Percentiles rank a stretch among this genome's conserved stretches.
Evolutionary conservation across 2,329 filamentous ascomycete genomes (phyloP).

Genomic region (Fusarium circinatum): DNA sequence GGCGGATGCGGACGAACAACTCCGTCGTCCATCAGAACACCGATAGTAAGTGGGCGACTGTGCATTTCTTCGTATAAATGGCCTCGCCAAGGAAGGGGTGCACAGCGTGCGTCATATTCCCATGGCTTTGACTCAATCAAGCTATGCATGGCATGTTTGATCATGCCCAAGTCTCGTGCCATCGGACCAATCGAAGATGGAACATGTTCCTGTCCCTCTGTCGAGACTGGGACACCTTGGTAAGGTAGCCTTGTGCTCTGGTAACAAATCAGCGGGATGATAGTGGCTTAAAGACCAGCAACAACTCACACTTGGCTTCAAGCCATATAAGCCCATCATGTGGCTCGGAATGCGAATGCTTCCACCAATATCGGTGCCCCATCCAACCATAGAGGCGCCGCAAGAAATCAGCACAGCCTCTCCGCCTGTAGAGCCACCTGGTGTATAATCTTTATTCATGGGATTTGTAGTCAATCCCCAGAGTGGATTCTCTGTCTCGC

Average conservation of each 20-base stretch:
- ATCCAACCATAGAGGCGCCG: not conserved
- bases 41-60: not conserved
- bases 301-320: not conserved
- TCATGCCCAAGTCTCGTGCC: not conserved
- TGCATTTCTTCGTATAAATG: not conserved
- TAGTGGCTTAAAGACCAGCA: rapidly evolving
- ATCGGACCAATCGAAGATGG: not conserved
- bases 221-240: not conserved
- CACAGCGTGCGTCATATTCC: not conserved
- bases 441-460: not conserved
- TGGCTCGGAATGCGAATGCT: conserved; percentile 4
- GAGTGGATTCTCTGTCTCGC: not conserved
- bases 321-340: not conserved
- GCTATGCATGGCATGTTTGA: not conserved
- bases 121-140: not conserved
- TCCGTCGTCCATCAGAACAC: not conserved
- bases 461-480: not conserved
- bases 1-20: not conserved
- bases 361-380: conserved; percentile 2
- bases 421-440: not conserved
- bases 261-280: no score
- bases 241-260: not conserved
- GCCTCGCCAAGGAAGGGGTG: not conserved
- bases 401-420: not conserved
- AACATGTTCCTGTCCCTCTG: not conserved